Evolutionary conservation across 108 stramenopile species (phyloP), one percentile per base, ranked within the genome.

Genomic region (Skeletonema menzelii): DNA sequence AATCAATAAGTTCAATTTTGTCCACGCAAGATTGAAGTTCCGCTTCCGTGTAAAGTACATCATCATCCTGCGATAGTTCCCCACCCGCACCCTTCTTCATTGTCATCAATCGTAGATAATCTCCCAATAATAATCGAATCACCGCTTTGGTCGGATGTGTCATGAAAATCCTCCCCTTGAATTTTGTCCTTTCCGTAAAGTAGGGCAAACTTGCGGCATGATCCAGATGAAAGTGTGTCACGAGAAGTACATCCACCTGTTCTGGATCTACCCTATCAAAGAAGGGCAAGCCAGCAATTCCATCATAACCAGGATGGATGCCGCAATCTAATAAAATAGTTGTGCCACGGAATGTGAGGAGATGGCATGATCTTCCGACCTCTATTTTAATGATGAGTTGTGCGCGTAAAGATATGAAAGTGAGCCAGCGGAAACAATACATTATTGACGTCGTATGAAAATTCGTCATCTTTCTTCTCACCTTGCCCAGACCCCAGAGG

Each of bases 111-210:
- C 94, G 80, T 14, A 96, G 61, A 77, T 97, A 97, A 83, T 99
- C 98, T 7, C 92, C 91, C 63, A 99, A 82, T 59, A 98, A 65
- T 34, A 98, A 67, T 11, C 97, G 83, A 62, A 97, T 77, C 24
- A 99, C 97, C 8, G 99, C 98, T 82, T 97, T 97, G 58, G 99
- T 99, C 20, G 98, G 95, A 73, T 98, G 97, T 1, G 98, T 99
- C 97, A 97, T 97, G 83, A 97, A 97, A 61, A 99, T 86, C 12
- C 97, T 73, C 10, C 98, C 99, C 59, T 81, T 80, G 83, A 99
- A 99, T 19, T 84, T 85, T 7, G 97, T 99, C 79, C 97, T 84
- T 70, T 99, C 99, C 15, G 99, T 99, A 56, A 99, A 87, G 82
- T 98, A 98, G 11, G 99, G 99, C 13, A 99, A 59, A 24, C 89